Evolutionary conservation across 192 early-diverging fungal species (phyloP), one percentile per base, ranked within the genome.

Genomic region (Umbelopsis vinacea): DNA sequence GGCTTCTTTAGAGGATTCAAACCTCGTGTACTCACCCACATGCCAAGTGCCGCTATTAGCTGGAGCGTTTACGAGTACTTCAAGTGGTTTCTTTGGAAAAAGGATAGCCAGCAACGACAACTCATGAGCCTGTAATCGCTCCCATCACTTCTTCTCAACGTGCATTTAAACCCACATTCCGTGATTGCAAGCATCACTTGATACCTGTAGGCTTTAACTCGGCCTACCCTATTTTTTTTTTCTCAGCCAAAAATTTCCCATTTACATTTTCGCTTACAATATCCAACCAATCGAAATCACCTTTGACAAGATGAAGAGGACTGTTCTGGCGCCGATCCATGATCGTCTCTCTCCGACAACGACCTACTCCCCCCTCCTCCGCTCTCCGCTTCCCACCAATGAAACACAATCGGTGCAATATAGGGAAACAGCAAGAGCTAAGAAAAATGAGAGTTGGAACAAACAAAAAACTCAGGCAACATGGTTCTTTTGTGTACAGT

Each of bases 21-120:
- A 55, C 90, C 94, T 5, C 80, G 93, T 8, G 81, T 95, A 5
- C 84, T 96, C 35, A 87, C 90, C 17, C 88, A 95, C 67, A 87
- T 94, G 83, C 93, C 94, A 0, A 85, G 90, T 19, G 94, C 93
- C 0, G 93, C 94, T 22, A 91, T 96, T 52, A 91, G 89, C 71
- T 96, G 94, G 94, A 94, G 91, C 67, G 93, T 92, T 2, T 90
- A 90, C 76, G 89, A 90, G 75, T 90, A 87, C 66, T 90, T 89
- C 73, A 90, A 90, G 71, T 89, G 87, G 88, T 52, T 83, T 46
- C 84, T 90, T 23, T 24, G 37, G 46, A 48, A 48, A 45, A 68
- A 48, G 46, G 67, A 68, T 17, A 35, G 17, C 17, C 57, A 63
- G 33, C 57, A 33, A 29, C 6, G 40, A 7, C 33, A 29, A 63